These are phyloP conservation scores for Senna tora DNA, from an alignment of 306 rosid species.

Conservation along the genomic window DNA sequence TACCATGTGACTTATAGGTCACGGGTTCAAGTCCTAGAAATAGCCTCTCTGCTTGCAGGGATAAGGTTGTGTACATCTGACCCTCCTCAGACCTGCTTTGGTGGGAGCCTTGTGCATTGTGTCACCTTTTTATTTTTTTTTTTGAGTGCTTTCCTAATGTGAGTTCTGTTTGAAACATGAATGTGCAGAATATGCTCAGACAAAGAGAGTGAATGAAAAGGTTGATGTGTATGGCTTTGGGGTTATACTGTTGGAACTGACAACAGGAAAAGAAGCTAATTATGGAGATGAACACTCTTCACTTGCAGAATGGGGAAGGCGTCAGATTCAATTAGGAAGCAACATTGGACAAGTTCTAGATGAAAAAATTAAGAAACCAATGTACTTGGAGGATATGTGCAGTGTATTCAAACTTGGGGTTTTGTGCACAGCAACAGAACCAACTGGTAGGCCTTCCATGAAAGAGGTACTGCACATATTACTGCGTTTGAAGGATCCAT, in stretches of 20 bases:
- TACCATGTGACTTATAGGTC: no score
- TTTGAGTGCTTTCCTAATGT: no score
- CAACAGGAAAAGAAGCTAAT: conserved; percentile 55
- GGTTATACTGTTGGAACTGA: conserved; percentile 60
- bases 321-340: conserved; percentile 34
- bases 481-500: conserved; percentile 32
- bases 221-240: conserved; percentile 66
- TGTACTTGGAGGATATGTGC: conserved; percentile 47
- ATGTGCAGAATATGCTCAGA: conserved; percentile 57
- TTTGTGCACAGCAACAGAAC: conserved; percentile 40
- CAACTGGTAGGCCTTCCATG: conserved; percentile 59
- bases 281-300: conserved; percentile 52
- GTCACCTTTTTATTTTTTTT: no score
- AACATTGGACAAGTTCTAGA: conserved; percentile 48
- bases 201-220: conserved; percentile 57
- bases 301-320: conserved; percentile 62
- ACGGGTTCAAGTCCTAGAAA: no score
- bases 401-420: conserved; percentile 55
- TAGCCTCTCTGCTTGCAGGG: no score
- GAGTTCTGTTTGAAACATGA: not conserved
- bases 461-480: conserved; percentile 57
- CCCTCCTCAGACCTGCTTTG: no score
- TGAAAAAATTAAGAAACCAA: conserved; percentile 45
- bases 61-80: no score
- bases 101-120: no score